A percentile compares a stretch with the other conserved stretches of the same genome.
These are phyloP conservation scores for Naematelia aurantialba DNA, from an alignment of 768 basidiomycete species.

Conservation along the genomic window DNA sequence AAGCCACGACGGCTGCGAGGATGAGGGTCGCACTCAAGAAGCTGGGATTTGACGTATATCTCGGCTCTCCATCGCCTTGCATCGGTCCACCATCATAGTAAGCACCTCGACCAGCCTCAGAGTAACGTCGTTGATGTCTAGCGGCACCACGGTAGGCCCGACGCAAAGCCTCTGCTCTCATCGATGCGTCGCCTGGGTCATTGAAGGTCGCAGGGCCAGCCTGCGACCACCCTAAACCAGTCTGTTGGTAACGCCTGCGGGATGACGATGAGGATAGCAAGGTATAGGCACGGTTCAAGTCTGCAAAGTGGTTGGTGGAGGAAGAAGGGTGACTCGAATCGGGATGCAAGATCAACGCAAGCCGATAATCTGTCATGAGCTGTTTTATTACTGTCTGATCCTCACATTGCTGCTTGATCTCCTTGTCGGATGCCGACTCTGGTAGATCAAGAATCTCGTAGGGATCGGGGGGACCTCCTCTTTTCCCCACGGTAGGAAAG, in stretches of 20 bases:
- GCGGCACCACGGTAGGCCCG: slow-evolving; percentile 28
- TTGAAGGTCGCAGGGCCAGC: not conserved
- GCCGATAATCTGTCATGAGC: slow-evolving; percentile 38
- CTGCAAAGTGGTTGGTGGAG: slow-evolving; percentile 39
- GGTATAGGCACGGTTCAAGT: slow-evolving; percentile 41
- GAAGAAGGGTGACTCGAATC: slow-evolving; percentile 46
- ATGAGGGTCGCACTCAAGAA: slow-evolving; percentile 31
- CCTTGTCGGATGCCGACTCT: slow-evolving; percentile 23
- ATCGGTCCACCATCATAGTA: not conserved
- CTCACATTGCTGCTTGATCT: slow-evolving; percentile 46
- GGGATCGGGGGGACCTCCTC: slow-evolving; percentile 38
- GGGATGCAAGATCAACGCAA: slow-evolving; percentile 48
- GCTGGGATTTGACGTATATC: slow-evolving; percentile 43
- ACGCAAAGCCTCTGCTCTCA: slow-evolving; percentile 36
- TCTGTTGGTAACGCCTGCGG: slow-evolving; percentile 31
- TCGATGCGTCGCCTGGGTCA: slow-evolving; percentile 23
- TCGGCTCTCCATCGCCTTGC: slow-evolving; percentile 32
- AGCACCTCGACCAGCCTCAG: not conserved
- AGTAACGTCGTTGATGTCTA: slow-evolving; percentile 13
- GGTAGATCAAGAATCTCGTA: slow-evolving; percentile 45
- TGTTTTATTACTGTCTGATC: slow-evolving; percentile 1
- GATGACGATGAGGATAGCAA: slow-evolving; percentile 37
- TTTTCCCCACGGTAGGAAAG: slow-evolving; percentile 30
- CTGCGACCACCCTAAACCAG: slow-evolving; percentile 42
- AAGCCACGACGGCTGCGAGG: slow-evolving; percentile 19